Conservation (phyloP, 164 flowering plant genomes). For the Protea cynaroides region DNA sequence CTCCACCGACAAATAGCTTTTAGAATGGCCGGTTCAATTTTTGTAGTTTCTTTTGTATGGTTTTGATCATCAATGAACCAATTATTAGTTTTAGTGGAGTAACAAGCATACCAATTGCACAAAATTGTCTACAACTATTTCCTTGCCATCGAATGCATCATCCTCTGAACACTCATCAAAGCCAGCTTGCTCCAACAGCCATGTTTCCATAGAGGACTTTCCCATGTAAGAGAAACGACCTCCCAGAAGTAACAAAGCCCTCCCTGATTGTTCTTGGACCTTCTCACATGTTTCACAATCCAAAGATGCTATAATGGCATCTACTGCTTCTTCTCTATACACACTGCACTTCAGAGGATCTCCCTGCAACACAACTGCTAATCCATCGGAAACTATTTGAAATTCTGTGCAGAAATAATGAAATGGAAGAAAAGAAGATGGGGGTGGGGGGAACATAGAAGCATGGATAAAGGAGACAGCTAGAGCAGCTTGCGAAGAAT, state of each 20-base stretch:
- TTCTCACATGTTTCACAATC: slow-evolving; percentile 22
- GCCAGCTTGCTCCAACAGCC: slow-evolving; percentile 58
- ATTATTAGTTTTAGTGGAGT: no score
- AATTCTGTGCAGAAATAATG: not conserved
- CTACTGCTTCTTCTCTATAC: slow-evolving; percentile 64
- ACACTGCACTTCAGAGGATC: slow-evolving; percentile 39
- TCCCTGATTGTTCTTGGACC: slow-evolving; percentile 47
- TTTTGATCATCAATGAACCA: no score
- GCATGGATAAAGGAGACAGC: not conserved
- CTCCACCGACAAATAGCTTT: no score
- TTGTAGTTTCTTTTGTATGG: no score
- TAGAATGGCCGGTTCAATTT: no score
- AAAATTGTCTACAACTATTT: slow-evolving; percentile 10
- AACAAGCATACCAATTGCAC: slow-evolving; percentile 21
- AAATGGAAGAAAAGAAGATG: not conserved
- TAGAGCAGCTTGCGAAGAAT: slow-evolving; percentile 10
- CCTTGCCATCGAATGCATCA: slow-evolving; percentile 20
- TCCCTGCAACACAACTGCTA: slow-evolving; percentile 53
- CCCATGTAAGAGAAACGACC: slow-evolving; percentile 43
- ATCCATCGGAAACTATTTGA: slow-evolving; percentile 12
- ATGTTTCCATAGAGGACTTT: slow-evolving; percentile 35
- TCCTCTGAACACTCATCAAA: slow-evolving; percentile 21
- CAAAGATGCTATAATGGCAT: slow-evolving; percentile 37
- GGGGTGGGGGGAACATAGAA: not conserved
- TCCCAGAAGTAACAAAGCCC: slow-evolving; percentile 50